Percentiles rank a stretch among this genome's conserved stretches.
These are phyloP conservation scores for Boletus sensibilis DNA, from an alignment of 768 basidiomycete species.

Conservation along the genomic window DNA sequence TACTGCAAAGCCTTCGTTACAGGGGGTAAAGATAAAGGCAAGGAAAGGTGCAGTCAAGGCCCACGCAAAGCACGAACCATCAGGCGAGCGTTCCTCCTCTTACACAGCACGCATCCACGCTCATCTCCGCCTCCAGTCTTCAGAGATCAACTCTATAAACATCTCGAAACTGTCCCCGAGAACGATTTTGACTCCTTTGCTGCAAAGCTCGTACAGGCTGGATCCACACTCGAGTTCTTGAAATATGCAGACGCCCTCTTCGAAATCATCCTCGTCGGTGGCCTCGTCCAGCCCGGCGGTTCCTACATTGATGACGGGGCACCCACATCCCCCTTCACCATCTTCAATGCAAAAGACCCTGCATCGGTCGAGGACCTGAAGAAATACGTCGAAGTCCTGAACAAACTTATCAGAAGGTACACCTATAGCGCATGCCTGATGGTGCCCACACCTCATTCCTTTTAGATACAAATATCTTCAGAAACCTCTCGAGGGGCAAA, in stretches of 20 bases:
- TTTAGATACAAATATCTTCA: slow-evolving; percentile 98
- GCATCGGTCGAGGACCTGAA: slow-evolving; percentile 83
- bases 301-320: slow-evolving; percentile 85
- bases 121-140: slow-evolving; percentile 56
- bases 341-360: slow-evolving; percentile 79
- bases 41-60: slow-evolving; percentile 92
- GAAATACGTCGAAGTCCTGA: slow-evolving; percentile 91
- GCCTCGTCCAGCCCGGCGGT: slow-evolving; percentile 95
- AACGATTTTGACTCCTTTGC: slow-evolving; percentile 82
- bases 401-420: slow-evolving; percentile 93
- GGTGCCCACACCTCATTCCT: neutral
- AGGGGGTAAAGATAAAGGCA: slow-evolving; percentile 91
- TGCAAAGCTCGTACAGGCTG: slow-evolving; percentile 86
- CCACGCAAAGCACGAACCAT: slow-evolving; percentile 89
- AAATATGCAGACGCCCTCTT: slow-evolving; percentile 98
- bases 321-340: slow-evolving; percentile 83
- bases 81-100: slow-evolving; percentile 41
- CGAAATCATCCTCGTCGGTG: slow-evolving; percentile 93
- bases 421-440: slow-evolving; percentile 13
- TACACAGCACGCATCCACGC: slow-evolving; percentile 1
- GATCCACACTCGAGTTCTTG: slow-evolving; percentile 88
- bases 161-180: slow-evolving; percentile 77
- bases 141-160: slow-evolving; percentile 89
- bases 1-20: slow-evolving; percentile 83
- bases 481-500: slow-evolving; percentile 86